A percentile compares a stretch with the other conserved stretches of the same genome.
phyloP scores from a whole-genome alignment of 2,329 filamentous ascomycete species.

The Colletotrichum karsti region DNA sequence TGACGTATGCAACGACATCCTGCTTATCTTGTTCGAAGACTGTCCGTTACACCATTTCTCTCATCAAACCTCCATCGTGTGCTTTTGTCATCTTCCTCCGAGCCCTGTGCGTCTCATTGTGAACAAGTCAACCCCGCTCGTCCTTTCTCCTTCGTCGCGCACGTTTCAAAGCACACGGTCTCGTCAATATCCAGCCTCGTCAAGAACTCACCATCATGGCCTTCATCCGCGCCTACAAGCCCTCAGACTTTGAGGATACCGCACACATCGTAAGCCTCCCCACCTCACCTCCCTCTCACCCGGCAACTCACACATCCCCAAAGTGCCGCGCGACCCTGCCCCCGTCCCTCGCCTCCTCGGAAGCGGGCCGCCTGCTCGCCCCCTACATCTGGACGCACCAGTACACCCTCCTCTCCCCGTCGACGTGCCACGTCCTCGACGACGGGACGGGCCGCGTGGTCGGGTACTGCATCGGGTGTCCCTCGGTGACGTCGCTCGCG shows the following conservation, averaged over 20 bases:
- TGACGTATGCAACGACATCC: too few relatives aligned
- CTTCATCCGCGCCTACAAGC: slow-evolving; percentile 51
- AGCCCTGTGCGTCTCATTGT: too few relatives aligned
- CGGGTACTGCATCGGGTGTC: slow-evolving; percentile 58
- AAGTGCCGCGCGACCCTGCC: slow-evolving; percentile 57
- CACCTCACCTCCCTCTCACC: neutral
- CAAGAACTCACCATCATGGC: too few relatives aligned
- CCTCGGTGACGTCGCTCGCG: slow-evolving; percentile 53
- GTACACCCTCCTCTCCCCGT: slow-evolving; percentile 55
- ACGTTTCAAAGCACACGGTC: too few relatives aligned
- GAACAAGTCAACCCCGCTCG: too few relatives aligned
- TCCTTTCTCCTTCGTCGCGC: too few relatives aligned
- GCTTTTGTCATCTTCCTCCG: too few relatives aligned
- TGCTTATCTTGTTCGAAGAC: too few relatives aligned
- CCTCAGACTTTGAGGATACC: slow-evolving; percentile 48
- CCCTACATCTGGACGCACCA: slow-evolving; percentile 62
- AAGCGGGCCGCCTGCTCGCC: slow-evolving; percentile 44
- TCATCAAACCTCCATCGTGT: too few relatives aligned
- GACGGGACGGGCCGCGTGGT: slow-evolving; percentile 53
- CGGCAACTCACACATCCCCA: slow-evolving; percentile 31
- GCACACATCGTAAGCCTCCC: slow-evolving; percentile 48
- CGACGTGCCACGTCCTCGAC: slow-evolving; percentile 57
- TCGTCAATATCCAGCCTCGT: too few relatives aligned
- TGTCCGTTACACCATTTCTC: too few relatives aligned
- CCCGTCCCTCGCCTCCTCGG: slow-evolving; percentile 46